A percentile compares a stretch with the other conserved stretches of the same genome.
Conservation (phyloP, 1,284 basidiomycete genomes). For the Trichosporon asahii region DNA sequence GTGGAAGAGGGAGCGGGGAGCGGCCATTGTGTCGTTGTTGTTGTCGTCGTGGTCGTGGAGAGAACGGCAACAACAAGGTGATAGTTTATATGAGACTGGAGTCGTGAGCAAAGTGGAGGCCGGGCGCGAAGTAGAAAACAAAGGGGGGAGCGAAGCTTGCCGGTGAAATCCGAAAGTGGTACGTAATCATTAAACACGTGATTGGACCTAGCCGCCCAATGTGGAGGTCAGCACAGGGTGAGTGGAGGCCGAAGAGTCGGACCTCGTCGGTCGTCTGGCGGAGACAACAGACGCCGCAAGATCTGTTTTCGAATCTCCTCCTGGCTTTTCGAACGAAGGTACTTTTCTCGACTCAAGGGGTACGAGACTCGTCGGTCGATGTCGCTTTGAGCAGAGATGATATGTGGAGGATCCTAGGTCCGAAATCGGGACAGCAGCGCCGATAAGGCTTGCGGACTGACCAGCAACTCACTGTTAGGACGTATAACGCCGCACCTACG, state of each 20-base stretch:
- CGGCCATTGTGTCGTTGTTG: background rate
- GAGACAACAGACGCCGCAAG: background rate
- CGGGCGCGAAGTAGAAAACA: background rate
- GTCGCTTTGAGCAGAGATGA: no score
- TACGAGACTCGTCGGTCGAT: background rate
- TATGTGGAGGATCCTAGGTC: background rate
- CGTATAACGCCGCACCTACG: no score
- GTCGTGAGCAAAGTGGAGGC: background rate
- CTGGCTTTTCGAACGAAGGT: background rate
- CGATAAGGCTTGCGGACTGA: no score
- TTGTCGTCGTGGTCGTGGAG: background rate
- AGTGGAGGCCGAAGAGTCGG: background rate
- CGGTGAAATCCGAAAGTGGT: background rate
- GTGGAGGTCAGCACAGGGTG: background rate
- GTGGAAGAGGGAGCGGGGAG: slow-evolving; percentile 23
- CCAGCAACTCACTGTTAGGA: no score
- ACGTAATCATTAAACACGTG: background rate
- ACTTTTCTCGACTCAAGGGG: background rate
- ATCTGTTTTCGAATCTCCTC: background rate
- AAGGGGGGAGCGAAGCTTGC: background rate
- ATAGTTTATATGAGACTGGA: background rate
- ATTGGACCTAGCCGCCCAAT: background rate
- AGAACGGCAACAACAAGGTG: background rate
- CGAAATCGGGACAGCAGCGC: background rate
- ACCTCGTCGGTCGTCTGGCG: background rate